Conservation (phyloP, 2,329 filamentous ascomycete species). For the Gliomastix tumulicola region DNA sequence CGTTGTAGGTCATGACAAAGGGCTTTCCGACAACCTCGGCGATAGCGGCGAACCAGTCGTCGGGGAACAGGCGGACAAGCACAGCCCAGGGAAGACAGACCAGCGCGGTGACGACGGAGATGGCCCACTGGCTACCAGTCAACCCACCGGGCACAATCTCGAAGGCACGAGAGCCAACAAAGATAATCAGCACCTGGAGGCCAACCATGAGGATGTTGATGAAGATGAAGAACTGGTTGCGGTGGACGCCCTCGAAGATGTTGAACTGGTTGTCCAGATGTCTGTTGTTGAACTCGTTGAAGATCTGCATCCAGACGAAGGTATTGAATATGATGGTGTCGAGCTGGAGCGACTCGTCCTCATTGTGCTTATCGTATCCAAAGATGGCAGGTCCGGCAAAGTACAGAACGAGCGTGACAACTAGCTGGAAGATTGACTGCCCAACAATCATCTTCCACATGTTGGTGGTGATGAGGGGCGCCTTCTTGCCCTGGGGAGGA, state of each 20-base stretch:
- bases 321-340: conserved; percentile 59
- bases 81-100: conserved; percentile 43
- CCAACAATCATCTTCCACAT: conserved; percentile 57
- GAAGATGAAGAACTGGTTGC: conserved; percentile 50
- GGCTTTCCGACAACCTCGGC: conserved; percentile 4
- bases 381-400: conserved; percentile 47
- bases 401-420: conserved; percentile 44
- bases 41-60: conserved; percentile 25
- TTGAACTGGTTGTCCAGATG: conserved; percentile 57
- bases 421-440: conserved; percentile 46
- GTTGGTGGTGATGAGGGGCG: conserved; percentile 61
- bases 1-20: conserved; percentile 2
- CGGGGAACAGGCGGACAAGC: conserved; percentile 41
- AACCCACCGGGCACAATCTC: conserved; percentile 28
- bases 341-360: conserved; percentile 22
- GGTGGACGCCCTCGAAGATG: conserved; percentile 48
- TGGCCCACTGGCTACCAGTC: conserved; percentile 45
- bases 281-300: conserved; percentile 59
- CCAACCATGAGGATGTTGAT: conserved; percentile 52
- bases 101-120: conserved; percentile 39
- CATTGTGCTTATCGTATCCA: conserved; percentile 32
- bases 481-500: conserved; percentile 46
- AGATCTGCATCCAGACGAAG: conserved; percentile 65
- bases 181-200: conserved; percentile 50
- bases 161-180: conserved; percentile 48